Conservation (phyloP, 148 eudicot species). For the Silene conica region DNA sequence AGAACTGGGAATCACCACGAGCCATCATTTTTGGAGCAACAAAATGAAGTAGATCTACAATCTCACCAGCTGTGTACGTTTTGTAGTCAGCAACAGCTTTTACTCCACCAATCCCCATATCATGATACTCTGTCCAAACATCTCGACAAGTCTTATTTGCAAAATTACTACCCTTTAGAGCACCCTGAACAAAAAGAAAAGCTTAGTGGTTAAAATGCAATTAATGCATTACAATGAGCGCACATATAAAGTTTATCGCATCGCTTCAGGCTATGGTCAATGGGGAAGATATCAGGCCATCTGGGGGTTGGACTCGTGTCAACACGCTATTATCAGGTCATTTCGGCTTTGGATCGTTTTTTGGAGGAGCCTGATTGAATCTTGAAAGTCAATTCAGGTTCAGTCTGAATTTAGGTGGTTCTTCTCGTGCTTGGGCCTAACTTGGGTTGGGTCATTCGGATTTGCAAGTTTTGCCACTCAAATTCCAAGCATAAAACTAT, state of each 20-base stretch:
- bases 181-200: conserved; percentile 46
- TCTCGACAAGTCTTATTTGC: conserved; percentile 75
- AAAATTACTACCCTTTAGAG: conserved; percentile 64
- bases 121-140: conserved; percentile 97
- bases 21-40: conserved; percentile 97
- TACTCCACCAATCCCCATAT: conserved; percentile 87
- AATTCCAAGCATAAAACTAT: not conserved
- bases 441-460: no score
- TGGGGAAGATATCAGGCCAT: no score
- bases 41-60: conserved; percentile 65
- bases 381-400: no score
- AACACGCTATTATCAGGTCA: no score
- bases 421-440: no score
- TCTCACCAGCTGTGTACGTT: conserved; percentile 69
- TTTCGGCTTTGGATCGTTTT: no score
- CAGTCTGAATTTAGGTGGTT: no score
- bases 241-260: no score
- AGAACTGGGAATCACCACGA: conserved; percentile 77
- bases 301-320: no score
- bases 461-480: not conserved
- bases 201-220: not conserved
- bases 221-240: not conserved
- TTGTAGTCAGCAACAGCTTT: conserved; percentile 81
- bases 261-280: no score
- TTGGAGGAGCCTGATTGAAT: no score